Base-by-base conservation (phyloP, 2,329 filamentous ascomycete species). In the Pseudocercospora crystallina region DNA sequence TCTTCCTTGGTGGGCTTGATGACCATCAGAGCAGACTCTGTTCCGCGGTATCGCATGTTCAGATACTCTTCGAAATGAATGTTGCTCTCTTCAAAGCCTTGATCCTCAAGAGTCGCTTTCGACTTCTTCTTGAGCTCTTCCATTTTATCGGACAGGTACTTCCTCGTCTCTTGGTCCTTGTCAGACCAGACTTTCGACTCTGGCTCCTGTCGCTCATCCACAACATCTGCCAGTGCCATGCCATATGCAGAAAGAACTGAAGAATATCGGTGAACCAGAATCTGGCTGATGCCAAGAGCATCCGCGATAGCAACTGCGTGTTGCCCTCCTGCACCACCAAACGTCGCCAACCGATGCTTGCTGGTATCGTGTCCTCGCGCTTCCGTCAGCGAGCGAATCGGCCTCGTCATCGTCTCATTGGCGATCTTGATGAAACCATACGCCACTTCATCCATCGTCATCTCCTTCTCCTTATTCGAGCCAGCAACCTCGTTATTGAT, bases 361-460 rank as follows among this genome's bases (percentile, higher is more conserved):
- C 88, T 90, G 0, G 90, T 94, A 66, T 96, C 90, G 58, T 95
- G 90, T 0, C 91, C 91, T 69, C 94, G 90, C 26, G 91, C 91
- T 69, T 96, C 91, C 0, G 91, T 96, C 59, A 96, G 80, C 30
- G 89, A 92, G 32, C 91, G 81, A 57, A 96, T 96, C 0, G 91
- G 91, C 34, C 91, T 78, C 2, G 88, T 90, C 90, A 96, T 95
- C 11, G 89, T 85, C 72, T 95, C 90, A 63, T 95, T 95, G 2
- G 90, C 90, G 43, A 96, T 89, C 11, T 89, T 89, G 67, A 96
- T 78, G 67, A 95, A 96, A 0, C 91, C 91, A 61, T 89, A 89
- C 0, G 91, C 91, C 2, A 96, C 87, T 65, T 95, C 89, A 63
- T 96, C 90, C 1, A 85, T 74, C 2, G 80, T 85, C 80, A 96